Base-by-base conservation (phyloP, 1,139 yeast species). In the Casaregolazyma suthepensis region DNA sequence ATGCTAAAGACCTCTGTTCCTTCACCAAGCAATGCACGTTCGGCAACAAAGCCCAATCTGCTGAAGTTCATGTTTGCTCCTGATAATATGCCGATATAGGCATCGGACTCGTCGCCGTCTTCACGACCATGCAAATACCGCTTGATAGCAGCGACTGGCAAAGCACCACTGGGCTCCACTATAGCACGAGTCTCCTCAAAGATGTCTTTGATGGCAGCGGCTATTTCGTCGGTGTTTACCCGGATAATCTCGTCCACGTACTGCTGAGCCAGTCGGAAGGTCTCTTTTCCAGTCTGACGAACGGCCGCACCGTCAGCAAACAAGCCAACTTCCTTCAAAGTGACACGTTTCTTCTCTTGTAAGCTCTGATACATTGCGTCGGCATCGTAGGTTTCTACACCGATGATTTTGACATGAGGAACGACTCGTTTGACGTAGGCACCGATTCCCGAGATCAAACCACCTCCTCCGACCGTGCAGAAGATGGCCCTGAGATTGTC, bases 291-390 rank as follows among this genome's bases (percentile, higher is more conserved):
- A 35, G 90, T 77, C 12, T 85, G 71, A 65, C 85, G 87, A 46
- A 93, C 99, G 3, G 99, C 97, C n/a, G 99, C 90, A 66, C 99
- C 99, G 70, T 93, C 99, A n/a, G 99, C 99, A 71, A 93, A 93
- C n/a, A 87, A 75, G n/a, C 99, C 99, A 9, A 91, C 98, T 29
- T 78, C 75, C 37, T 76, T 72, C 56, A 94, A 76, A 1, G 75
- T 68, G 13, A 80, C 81, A 60, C 84, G 79, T 52, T 81, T 71
- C 35, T 81, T 78, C 18, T 71, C 66, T 56, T 81, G 66, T 57
- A 89, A 71, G n/a, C 96, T 87, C 61, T 82, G 85, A 64, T 83
- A 77, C 74, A 93, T 77, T 15, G 96, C 96, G 68, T 91, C 91
- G 1, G 99, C 97, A 69, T 93, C 99, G 66, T 76, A 82, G 1